These are phyloP conservation scores for Glarea lozoyensis DNA, from an alignment of 495 filamentous ascomycete species.

Conservation along the genomic window DNA sequence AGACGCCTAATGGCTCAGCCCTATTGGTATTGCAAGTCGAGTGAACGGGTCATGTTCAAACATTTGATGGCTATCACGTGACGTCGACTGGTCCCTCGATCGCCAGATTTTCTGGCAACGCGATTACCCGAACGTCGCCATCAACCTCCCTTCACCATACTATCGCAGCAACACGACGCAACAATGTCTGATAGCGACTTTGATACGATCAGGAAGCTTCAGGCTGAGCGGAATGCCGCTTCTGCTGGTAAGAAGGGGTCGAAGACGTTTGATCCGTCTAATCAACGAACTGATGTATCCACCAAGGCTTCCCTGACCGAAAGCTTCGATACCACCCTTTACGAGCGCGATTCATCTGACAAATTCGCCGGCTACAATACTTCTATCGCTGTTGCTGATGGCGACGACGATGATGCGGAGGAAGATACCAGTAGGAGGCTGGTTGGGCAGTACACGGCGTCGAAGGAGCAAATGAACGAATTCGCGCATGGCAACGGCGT, in stretches of 20 bases:
- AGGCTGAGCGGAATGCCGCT: conserved; percentile 86
- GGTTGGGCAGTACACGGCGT: conserved; percentile 95
- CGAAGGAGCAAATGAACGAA: conserved; percentile 84
- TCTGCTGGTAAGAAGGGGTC: conserved; percentile 77
- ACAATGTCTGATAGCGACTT: conserved; percentile 65
- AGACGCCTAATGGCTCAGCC: no score
- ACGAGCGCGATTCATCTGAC: conserved; percentile 70
- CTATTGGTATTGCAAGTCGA: no score
- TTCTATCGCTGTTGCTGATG: conserved; percentile 73
- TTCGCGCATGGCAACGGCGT: conserved; percentile 78
- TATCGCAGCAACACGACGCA: background rate
- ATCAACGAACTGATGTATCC: conserved; percentile 80
- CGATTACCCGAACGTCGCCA: background rate
- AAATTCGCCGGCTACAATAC: conserved; percentile 88
- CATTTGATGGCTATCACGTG: background rate
- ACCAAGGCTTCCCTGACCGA: conserved; percentile 95
- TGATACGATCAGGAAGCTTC: conserved; percentile 70
- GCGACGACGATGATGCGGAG: conserved; percentile 75
- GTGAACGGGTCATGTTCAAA: no score
- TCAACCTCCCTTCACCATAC: background rate
- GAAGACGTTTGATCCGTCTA: conserved; percentile 75
- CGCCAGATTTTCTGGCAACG: background rate
- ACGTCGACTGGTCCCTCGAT: background rate
- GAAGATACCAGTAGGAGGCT: conserved; percentile 65
- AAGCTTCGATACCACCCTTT: conserved; percentile 86